Conservation (phyloP, 331 rosid genomes). For the Acacia concinna region DNA sequence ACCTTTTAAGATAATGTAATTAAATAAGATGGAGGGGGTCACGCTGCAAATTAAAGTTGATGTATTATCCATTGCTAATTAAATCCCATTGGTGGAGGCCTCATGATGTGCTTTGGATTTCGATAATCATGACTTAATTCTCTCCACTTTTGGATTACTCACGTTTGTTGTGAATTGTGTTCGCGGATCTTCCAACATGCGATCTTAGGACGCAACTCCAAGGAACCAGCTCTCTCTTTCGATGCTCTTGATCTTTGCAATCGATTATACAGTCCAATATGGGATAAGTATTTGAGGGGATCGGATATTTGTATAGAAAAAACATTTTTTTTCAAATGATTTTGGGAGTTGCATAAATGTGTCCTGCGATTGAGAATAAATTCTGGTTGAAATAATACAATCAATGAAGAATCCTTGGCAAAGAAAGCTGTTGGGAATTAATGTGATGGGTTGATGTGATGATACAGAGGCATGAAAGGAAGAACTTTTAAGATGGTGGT, state of each 20-base stretch:
- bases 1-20: conserved; percentile 43
- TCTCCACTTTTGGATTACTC: conserved; percentile 24
- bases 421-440: background rate
- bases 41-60: conserved; percentile 2
- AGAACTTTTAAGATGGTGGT: background rate
- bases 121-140: conserved; percentile 32
- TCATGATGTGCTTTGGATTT: conserved; percentile 35
- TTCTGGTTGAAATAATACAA: background rate
- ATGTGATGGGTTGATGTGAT: background rate
- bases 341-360: background rate
- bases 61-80: background rate
- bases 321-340: too few relatives aligned
- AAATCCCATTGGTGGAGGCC: conserved; percentile 24
- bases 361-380: background rate
- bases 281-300: too few relatives aligned
- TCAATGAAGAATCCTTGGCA: background rate
- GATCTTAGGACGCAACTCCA: conserved; percentile 29
- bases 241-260: too few relatives aligned
- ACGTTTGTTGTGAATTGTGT: background rate
- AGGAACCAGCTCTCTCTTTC: background rate
- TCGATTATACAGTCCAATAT: too few relatives aligned
- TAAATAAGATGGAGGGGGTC: conserved; percentile 27
- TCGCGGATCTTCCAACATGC: conserved; percentile 37
- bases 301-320: too few relatives aligned
- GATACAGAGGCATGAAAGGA: background rate